These are phyloP conservation scores for Hypoxylon rickii DNA, from an alignment of 495 filamentous ascomycete genomes.

Conservation along the genomic window DNA sequence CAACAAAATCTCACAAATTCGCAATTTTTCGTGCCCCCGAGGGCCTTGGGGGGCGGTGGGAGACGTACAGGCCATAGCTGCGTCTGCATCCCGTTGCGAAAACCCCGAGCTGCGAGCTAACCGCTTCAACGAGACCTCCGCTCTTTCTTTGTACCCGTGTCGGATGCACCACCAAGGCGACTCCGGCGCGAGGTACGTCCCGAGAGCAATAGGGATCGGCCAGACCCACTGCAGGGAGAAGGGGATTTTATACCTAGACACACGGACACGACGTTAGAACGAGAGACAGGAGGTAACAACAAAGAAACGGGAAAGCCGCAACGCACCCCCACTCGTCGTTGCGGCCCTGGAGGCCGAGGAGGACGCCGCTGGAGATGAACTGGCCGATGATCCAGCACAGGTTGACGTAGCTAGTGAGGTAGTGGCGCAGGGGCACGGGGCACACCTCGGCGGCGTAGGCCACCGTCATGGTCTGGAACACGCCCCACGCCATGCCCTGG, in stretches of 20 bases:
- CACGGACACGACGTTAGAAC: too few relatives aligned
- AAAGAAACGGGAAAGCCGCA: not conserved
- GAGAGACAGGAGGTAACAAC: too few relatives aligned
- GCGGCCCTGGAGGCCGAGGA: constrained; percentile 42
- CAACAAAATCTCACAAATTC: too few relatives aligned
- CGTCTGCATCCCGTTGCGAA: constrained; percentile 36
- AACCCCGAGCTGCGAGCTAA: constrained; percentile 50
- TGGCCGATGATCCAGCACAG: constrained; percentile 69
- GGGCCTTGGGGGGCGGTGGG: constrained; percentile 26
- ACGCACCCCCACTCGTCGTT: constrained; percentile 50
- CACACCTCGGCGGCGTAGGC: constrained; percentile 63
- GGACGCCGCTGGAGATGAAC: constrained; percentile 55
- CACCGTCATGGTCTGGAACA: constrained; percentile 58
- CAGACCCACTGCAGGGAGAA: constrained; percentile 62
- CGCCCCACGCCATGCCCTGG: constrained; percentile 74
- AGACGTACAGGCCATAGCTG: constrained; percentile 35
- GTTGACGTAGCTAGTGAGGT: constrained; percentile 68
- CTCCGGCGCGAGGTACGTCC: constrained; percentile 68
- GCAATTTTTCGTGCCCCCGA: not conserved
- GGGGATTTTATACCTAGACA: constrained; percentile 56
- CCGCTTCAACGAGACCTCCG: constrained; percentile 54
- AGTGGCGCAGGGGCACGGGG: constrained; percentile 63
- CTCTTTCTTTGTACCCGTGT: constrained; percentile 55
- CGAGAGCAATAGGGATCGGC: constrained; percentile 54
- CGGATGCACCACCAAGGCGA: constrained; percentile 79